Evolutionary conservation across 345 rosid species (phyloP).

Genomic region (Boechera retrofracta): DNA sequence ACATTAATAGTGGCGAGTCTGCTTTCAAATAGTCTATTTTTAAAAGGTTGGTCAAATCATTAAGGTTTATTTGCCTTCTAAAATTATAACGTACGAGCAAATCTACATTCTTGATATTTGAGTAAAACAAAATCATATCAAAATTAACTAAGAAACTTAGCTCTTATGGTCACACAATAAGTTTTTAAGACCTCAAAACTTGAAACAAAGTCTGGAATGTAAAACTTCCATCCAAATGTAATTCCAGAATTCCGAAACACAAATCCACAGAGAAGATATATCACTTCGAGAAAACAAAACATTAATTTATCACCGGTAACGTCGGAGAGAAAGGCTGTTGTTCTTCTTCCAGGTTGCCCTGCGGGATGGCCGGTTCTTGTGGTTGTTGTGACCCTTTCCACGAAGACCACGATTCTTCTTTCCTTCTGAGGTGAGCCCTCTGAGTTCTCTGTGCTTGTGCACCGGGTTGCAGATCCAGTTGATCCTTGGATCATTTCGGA

Average conservation of each 20-base stretch:
- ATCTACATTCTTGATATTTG: too few species aligned
- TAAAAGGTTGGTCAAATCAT: background rate
- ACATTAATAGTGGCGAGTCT: too few species aligned
- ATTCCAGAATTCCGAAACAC: constrained; percentile 11
- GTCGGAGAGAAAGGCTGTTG: constrained; percentile 62
- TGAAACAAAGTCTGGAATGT: constrained; percentile 28
- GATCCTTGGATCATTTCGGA: constrained; percentile 81
- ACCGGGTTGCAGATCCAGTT: constrained; percentile 89
- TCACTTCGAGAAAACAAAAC: too few species aligned
- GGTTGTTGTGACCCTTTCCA: constrained; percentile 78
- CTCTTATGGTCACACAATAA: too few species aligned
- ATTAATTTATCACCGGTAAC: constrained; percentile 54
- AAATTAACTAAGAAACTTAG: constrained; percentile 1
- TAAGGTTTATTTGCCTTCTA: background rate
- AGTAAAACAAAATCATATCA: background rate
- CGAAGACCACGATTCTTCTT: constrained; percentile 84
- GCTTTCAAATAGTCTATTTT: too few species aligned
- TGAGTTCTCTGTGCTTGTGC: constrained; percentile 84
- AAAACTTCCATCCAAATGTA: background rate
- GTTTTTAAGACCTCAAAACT: background rate
- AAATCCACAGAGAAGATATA: constrained; percentile 30
- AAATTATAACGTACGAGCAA: background rate
- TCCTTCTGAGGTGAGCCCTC: constrained; percentile 86
- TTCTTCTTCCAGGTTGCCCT: constrained; percentile 86
- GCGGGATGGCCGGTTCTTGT: constrained; percentile 79